phyloP scores from a whole-genome alignment of 768 basidiomycete species.

The Tephrocybe sp. region DNA sequence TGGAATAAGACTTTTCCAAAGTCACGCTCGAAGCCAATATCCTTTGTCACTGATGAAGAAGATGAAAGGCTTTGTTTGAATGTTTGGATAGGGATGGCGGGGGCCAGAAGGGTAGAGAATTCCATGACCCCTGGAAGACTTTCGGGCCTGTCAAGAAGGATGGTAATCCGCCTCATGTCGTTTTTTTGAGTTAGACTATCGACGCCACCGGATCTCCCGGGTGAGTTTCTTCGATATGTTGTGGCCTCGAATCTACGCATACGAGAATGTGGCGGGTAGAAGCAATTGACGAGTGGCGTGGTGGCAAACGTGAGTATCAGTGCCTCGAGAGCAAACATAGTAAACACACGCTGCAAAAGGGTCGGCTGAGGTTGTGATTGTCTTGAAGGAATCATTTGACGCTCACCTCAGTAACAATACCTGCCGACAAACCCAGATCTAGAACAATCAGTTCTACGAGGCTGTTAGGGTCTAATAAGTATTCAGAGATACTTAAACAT shows the following conservation, averaged over 20 bases:
- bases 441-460: slow-evolving; percentile 93
- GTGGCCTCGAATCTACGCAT: slow-evolving; percentile 44
- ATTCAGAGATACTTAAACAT: neutral
- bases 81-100: slow-evolving; percentile 15
- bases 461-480: slow-evolving; percentile 30
- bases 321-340: slow-evolving; percentile 92
- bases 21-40: no score
- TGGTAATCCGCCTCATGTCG: slow-evolving; percentile 51
- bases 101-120: slow-evolving; percentile 75
- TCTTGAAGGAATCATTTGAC: neutral
- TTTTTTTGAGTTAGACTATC: no score
- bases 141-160: slow-evolving; percentile 88
- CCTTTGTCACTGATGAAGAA: slow-evolving; percentile 7
- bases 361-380: neutral
- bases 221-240: slow-evolving; percentile 17
- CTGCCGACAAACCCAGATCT: slow-evolving; percentile 84
- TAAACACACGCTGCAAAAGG: slow-evolving; percentile 65
- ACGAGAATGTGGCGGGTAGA: slow-evolving; percentile 66
- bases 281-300: slow-evolving; percentile 62
- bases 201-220: slow-evolving; percentile 1
- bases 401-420: slow-evolving; percentile 61
- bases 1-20: slow-evolving; percentile 44
- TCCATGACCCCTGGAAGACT: slow-evolving; percentile 89
- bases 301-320: slow-evolving; percentile 83
- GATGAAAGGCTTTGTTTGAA: slow-evolving; percentile 5